Base-by-base conservation (phyloP, 257 asterid species). In the Linderniella brevidens region DNA sequence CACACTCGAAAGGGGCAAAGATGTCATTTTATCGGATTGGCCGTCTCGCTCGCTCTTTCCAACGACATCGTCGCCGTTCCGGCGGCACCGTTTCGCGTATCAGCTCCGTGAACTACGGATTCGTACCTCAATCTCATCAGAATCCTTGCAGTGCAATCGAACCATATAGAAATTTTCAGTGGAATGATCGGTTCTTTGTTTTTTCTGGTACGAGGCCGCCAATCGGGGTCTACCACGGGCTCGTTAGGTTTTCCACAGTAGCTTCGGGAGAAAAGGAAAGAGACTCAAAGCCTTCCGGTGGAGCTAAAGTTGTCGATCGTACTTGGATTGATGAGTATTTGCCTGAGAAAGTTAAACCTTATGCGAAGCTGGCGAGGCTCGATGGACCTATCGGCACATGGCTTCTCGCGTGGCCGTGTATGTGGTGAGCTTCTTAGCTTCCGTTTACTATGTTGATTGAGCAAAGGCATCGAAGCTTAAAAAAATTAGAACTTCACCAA, bases 331-430 rank as follows among this genome's bases (percentile, higher is more conserved):
- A 83, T 66, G 64, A 66, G 55, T 83, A 84, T 69, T 62, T 83
- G 9, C 97, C 93, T 19, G 66, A 64, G 59, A 70, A 47, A 40
- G 56, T 62, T 9, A 74, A 66, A 58, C 86, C 93, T 1, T 88
- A 70, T 38, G 97, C 93, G 10, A 77, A 51, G 51, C 83, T 88
- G 1, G 97, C 97, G 9, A 86, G 97, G 39, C 75, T 88, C 32
- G 88, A 88, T 52, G 80, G 75, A 59, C 92, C 95, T 5, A 88
- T 88, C 14, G 97, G 97, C 48, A 83, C 93, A 19, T 83, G 95
- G 95, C 79, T 88, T 50, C 79, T 88, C 3, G 93, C 92, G 66
- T 88, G 93, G 95, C 97, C 97, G 13, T 80, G 93, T 68, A 78
- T 88, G 87, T 88, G 97, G 93, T 80, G 46, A 51, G 77, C 48